A percentile compares a stretch with the other conserved stretches of the same genome.
Evolutionary conservation across 2,329 filamentous ascomycete species (phyloP).

Genomic region (Plectosphaerella cucumerina): DNA sequence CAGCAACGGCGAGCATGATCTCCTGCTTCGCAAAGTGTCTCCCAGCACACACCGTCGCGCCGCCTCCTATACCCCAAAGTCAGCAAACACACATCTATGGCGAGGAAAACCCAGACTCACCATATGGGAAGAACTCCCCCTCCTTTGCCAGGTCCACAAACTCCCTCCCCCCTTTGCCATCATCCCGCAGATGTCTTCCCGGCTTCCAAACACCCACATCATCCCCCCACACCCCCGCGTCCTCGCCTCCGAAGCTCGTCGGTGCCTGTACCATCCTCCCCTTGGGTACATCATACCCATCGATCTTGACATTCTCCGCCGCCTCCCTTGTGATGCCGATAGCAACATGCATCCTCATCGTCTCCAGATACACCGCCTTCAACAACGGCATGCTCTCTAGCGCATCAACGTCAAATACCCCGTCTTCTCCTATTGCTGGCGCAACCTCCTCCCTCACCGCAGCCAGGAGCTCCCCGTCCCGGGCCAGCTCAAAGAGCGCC

Average conservation of each 20-base stretch:
- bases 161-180: not conserved
- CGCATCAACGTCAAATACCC: slow-evolving; percentile 14
- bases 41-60: slow-evolving; percentile 30
- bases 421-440: slow-evolving; percentile 7
- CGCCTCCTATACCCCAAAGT: slow-evolving; percentile 20
- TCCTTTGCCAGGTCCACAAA: slow-evolving; percentile 7
- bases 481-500: slow-evolving; percentile 21
- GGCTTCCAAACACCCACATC: slow-evolving; percentile 8
- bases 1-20: slow-evolving; percentile 27
- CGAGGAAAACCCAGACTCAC: slow-evolving; percentile 1
- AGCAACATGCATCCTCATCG: slow-evolving; percentile 18
- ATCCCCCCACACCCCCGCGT: slow-evolving; percentile 9
- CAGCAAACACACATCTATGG: not conserved
- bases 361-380: slow-evolving; percentile 21
- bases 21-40: slow-evolving; percentile 35
- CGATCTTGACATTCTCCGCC: slow-evolving; percentile 8
- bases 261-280: slow-evolving; percentile 17
- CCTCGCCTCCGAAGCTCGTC: slow-evolving; percentile 16
- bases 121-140: slow-evolving; percentile 8
- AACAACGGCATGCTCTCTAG: slow-evolving; percentile 18
- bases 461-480: slow-evolving; percentile 15
- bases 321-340: slow-evolving; percentile 19
- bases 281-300: slow-evolving; percentile 12
- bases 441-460: slow-evolving; percentile 16
- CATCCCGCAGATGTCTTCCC: slow-evolving; percentile 9